These are phyloP conservation scores for Colletotrichum godetiae DNA, from an alignment of 2,329 filamentous ascomycete species.

Conservation along the genomic window DNA sequence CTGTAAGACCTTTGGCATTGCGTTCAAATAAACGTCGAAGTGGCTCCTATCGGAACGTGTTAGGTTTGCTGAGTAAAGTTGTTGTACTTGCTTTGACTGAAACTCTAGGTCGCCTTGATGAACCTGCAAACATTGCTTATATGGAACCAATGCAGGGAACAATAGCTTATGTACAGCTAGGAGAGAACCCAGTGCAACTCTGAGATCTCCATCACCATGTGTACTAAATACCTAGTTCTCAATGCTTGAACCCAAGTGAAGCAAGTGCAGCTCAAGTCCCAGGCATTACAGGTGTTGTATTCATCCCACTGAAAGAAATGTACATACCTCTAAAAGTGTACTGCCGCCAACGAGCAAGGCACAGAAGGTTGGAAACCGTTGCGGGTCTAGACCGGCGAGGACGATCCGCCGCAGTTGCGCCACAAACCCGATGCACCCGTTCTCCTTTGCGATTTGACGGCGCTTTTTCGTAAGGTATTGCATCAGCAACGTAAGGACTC, in stretches of 20 bases:
- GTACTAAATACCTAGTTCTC: not conserved
- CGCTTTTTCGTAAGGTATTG: constrained; percentile 56
- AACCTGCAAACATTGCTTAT: not conserved
- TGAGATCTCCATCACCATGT: not conserved
- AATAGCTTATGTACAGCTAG: not conserved
- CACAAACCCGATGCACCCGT: constrained; percentile 41
- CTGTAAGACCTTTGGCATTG: constrained; percentile 39
- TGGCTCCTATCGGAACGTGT: constrained; percentile 30
- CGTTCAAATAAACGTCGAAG: constrained; percentile 41
- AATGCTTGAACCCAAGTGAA: not conserved
- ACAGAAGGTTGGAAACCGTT: constrained; percentile 72
- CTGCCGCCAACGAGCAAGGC: constrained; percentile 69
- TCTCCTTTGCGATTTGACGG: constrained; percentile 17
- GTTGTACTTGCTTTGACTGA: too few relatives aligned
- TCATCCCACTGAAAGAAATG: constrained; percentile 12
- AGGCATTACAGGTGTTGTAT: constrained; percentile 7
- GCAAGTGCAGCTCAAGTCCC: constrained; percentile 2
- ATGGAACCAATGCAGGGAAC: constrained; percentile 1
- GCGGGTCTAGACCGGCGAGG: constrained; percentile 61
- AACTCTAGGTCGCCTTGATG: not conserved
- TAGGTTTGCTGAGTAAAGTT: not conserved
- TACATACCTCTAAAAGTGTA: constrained; percentile 68
- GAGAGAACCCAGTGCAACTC: not conserved
- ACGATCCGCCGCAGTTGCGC: constrained; percentile 55
- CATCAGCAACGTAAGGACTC: constrained; percentile 65